phyloP scores from a whole-genome alignment of 371 early-diverging fungal genomes.

The Catenaria anguillulae region DNA sequence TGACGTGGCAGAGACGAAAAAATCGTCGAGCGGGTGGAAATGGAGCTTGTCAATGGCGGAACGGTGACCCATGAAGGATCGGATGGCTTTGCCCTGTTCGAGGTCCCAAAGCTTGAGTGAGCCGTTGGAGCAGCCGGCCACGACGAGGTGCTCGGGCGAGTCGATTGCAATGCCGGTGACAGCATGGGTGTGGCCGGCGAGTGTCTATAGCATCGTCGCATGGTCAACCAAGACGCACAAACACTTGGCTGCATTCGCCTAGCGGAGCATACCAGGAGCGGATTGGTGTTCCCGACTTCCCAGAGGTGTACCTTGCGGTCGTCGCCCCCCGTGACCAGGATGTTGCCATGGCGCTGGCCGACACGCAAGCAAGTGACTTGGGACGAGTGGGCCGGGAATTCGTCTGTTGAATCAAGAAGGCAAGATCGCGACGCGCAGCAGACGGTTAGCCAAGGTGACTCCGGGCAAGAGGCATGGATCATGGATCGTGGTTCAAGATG shows the following conservation, averaged over 20 bases:
- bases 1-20: conserved; percentile 44
- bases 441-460: too few species aligned
- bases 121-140: conserved; percentile 34
- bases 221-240: too few species aligned
- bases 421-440: neutral
- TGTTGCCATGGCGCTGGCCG: conserved; percentile 29
- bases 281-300: conserved; percentile 27
- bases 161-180: conserved; percentile 29
- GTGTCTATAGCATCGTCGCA: conserved; percentile 14
- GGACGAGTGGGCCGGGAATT: conserved; percentile 6
- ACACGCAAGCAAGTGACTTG: conserved; percentile 22
- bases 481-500: too few species aligned
- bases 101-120: conserved; percentile 46
- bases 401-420: neutral
- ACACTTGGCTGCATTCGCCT: too few species aligned
- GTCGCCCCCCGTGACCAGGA: conserved; percentile 37
- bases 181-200: conserved; percentile 25
- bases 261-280: conserved; percentile 18
- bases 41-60: conserved; percentile 28
- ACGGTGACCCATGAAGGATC: conserved; percentile 40
- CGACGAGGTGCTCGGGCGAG: conserved; percentile 33
- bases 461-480: too few species aligned
- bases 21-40: conserved; percentile 45
- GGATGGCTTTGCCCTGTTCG: conserved; percentile 36
- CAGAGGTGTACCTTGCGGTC: conserved; percentile 34